These are phyloP conservation scores for Leersia perrieri DNA, from an alignment of 176 grass and related monocot species.

Conservation along the genomic window DNA sequence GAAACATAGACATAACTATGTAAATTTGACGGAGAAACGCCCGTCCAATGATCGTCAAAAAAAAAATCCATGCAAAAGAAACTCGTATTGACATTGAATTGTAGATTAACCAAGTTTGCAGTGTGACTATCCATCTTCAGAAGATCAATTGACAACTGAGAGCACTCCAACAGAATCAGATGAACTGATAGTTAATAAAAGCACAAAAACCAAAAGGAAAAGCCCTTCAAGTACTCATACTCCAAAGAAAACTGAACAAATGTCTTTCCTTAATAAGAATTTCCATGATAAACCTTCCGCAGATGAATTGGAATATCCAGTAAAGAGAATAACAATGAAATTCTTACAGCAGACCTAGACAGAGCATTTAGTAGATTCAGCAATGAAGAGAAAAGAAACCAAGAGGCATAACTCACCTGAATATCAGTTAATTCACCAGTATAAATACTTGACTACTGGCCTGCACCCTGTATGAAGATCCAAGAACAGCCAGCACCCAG, in stretches of 20 bases:
- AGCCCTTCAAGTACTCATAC: neutral
- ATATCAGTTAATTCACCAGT: neutral
- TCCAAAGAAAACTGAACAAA: neutral
- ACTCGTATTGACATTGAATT: neutral
- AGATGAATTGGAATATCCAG: neutral
- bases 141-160: neutral
- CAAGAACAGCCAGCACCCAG: conserved; percentile 7
- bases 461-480: conserved; percentile 6
- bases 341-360: neutral
- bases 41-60: no score
- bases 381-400: conserved; percentile 4
- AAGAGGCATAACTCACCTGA: neutral
- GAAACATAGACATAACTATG: neutral
- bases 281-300: neutral
- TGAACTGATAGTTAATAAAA: neutral
- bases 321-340: neutral
- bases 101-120: neutral
- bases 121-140: neutral
- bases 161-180: neutral
- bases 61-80: conserved; percentile 5
- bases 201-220: neutral
- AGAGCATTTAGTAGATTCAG: neutral
- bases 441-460: neutral
- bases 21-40: neutral
- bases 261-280: neutral